Base-by-base conservation (phyloP, 2,329 filamentous ascomycete species). In the Orbilia javanica region DNA sequence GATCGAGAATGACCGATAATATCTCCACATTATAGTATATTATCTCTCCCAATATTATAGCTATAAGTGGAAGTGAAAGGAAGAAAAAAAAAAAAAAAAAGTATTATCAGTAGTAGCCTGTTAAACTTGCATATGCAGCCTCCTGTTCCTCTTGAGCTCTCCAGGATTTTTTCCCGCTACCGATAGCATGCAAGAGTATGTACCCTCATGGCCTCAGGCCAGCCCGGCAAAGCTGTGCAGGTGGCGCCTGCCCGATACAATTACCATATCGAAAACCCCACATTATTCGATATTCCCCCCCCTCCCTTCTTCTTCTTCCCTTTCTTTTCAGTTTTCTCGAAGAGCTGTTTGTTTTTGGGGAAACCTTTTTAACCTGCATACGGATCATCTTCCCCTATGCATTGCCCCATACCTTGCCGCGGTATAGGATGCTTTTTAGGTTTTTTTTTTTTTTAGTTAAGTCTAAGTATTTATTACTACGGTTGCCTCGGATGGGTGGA, bases 261-360 rank as follows among this genome's bases (percentile, higher is more conserved):
- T 60, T 60, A 60, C 55, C 55, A 42, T 60, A 60, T 60, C 31
- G 13, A 60, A 57, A 60, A 60, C 55, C 55, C 55, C 55, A 60
- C 55, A 60, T 60, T 60, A n/a, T n/a, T n/a, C n/a, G n/a, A n/a
- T n/a, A n/a, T n/a, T n/a, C n/a, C n/a, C n/a, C n/a, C n/a, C n/a
- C n/a, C n/a, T n/a, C n/a, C n/a, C n/a, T n/a, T n/a, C n/a, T n/a
- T n/a, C n/a, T n/a, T n/a, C n/a, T n/a, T n/a, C n/a, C n/a, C n/a
- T 60, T 55, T 34, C 25, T 48, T 25, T 48, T 22, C 11, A n/a
- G n/a, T 39, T 39, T 39, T 39, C 36, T 39, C 36, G 36, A 39
- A 39, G 11, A 36, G 4, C 4, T 2, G 13, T 36, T 48, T 48
- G 22, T 25, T 6, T 4, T 48, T 48, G n/a, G n/a, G n/a, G n/a